Evolutionary conservation across 2,329 filamentous ascomycete species (phyloP).

Genomic region (Aspergillus alliaceus): DNA sequence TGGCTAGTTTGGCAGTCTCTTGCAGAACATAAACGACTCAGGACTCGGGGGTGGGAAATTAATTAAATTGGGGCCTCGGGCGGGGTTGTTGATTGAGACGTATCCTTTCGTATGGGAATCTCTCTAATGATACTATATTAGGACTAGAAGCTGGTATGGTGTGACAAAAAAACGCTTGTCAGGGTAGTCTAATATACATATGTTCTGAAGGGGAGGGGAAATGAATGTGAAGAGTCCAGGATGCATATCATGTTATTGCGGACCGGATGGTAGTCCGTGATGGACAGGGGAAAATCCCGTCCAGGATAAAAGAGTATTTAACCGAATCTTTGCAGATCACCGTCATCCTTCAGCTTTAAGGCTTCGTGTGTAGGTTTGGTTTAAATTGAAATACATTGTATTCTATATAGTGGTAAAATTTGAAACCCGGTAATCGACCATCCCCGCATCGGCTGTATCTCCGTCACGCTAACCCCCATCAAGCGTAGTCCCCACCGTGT

Average conservation of each 20-base stretch:
- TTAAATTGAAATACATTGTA: too few relatives aligned
- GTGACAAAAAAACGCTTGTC: not conserved
- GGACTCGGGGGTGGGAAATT: too few relatives aligned
- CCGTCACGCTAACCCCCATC: conserved; percentile 4
- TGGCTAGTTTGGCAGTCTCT: not conserved
- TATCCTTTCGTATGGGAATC: not conserved
- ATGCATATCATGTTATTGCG: not conserved
- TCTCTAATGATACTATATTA: not conserved
- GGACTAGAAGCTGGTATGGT: not conserved
- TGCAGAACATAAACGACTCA: not conserved
- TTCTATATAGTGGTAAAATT: too few relatives aligned
- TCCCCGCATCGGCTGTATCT: conserved; percentile 18
- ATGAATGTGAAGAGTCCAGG: not conserved
- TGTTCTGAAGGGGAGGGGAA: not conserved
- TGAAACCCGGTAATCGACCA: conserved; percentile 5
- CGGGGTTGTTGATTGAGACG: not conserved
- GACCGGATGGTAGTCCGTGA: conserved; percentile 16
- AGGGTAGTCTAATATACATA: not conserved
- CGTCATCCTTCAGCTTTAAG: too few relatives aligned
- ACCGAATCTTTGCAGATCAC: conserved; percentile 1
- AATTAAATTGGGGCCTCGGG: not conserved
- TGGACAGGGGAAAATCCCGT: conserved; percentile 20
- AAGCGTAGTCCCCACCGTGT: not conserved
- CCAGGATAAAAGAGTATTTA: conserved; percentile 1
- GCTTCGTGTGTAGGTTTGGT: too few relatives aligned